Percentiles rank a stretch among this genome's conserved stretches.
These are phyloP conservation scores for Trebouxiophyceae sp. DNA, from an alignment of 163 green algal genomes.

Conservation along the genomic window DNA sequence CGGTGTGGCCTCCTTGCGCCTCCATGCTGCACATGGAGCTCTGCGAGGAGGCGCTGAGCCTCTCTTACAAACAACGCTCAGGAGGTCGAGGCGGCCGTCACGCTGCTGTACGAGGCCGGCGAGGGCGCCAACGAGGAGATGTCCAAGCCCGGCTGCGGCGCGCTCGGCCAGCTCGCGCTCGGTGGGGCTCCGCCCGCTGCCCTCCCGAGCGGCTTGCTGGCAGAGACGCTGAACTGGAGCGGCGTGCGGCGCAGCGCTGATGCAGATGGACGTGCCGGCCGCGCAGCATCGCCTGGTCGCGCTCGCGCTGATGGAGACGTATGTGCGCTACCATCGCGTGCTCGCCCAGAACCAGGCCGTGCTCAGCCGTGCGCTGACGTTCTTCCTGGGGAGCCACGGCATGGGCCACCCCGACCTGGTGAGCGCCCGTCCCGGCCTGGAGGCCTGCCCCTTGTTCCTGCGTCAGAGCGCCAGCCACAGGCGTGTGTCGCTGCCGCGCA, in stretches of 20 bases:
- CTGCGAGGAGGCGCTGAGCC: too few relatives aligned
- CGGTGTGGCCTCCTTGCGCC: too few relatives aligned
- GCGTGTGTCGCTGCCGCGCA: too few relatives aligned
- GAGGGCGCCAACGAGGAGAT: constrained; percentile 76
- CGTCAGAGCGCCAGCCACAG: too few relatives aligned
- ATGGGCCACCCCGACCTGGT: constrained; percentile 64
- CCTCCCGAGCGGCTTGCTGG: not conserved
- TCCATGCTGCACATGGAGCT: too few relatives aligned
- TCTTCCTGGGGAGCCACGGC: constrained; percentile 69
- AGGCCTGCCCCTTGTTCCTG: too few relatives aligned
- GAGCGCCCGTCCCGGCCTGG: not conserved
- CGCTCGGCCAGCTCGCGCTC: constrained; percentile 55
- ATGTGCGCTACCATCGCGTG: constrained; percentile 57
- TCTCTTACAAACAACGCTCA: too few relatives aligned
- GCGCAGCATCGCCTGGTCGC: constrained; percentile 75
- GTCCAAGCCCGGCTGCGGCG: constrained; percentile 45
- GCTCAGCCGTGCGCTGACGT: constrained; percentile 36
- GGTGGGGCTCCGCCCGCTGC: constrained; percentile 1
- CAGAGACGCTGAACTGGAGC: not conserved
- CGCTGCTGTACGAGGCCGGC: constrained; percentile 84
- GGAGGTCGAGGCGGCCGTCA: constrained; percentile 74
- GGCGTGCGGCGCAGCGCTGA: constrained; percentile 18
- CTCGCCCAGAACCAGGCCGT: constrained; percentile 36
- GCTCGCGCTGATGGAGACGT: constrained; percentile 70
- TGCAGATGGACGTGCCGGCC: constrained; percentile 36